A percentile compares a stretch with the other conserved stretches of the same genome.
These are phyloP conservation scores for Plasmodium malariae DNA, from an alignment of 169 alveolate genomes.

Conservation along the genomic window DNA sequence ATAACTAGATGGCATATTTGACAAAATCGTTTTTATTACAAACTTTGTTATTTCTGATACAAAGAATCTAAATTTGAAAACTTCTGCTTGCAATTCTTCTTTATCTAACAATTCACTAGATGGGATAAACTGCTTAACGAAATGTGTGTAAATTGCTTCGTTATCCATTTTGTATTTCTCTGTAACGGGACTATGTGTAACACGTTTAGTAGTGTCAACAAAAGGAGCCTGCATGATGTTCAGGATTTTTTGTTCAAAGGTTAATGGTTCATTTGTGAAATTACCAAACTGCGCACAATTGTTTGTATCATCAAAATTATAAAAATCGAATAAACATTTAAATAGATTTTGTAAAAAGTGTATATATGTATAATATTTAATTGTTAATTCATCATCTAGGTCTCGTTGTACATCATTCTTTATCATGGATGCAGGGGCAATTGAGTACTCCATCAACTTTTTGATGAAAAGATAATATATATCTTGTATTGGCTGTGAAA, in stretches of 20 bases:
- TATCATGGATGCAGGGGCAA: not conserved
- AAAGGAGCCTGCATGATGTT: constrained; percentile 43
- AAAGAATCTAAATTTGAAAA: constrained; percentile 34
- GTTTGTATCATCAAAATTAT: constrained; percentile 12
- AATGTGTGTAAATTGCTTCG: constrained; percentile 4
- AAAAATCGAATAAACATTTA: constrained; percentile 32
- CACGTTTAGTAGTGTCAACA: not conserved
- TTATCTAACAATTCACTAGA: not conserved
- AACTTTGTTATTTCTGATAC: constrained; percentile 25
- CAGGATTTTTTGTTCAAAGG: constrained; percentile 16
- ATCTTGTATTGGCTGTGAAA: constrained; percentile 29
- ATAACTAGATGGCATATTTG: constrained; percentile 36
- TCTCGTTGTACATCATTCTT: constrained; percentile 9
- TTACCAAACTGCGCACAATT: constrained; percentile 18
- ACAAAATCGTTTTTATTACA: constrained; percentile 4
- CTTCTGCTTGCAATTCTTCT: not conserved
- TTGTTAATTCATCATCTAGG: not conserved
- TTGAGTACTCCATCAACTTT: constrained; percentile 1
- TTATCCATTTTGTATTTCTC: constrained; percentile 4
- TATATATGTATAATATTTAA: constrained; percentile 3
- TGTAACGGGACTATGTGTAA: not conserved
- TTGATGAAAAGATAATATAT: constrained; percentile 7
- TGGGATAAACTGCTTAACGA: constrained; percentile 39
- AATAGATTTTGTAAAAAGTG: not conserved
- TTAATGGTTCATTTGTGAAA: constrained; percentile 2